phyloP scores from a whole-genome alignment of 371 early-diverging fungal genomes.

The Mortierella sp. region DNA sequence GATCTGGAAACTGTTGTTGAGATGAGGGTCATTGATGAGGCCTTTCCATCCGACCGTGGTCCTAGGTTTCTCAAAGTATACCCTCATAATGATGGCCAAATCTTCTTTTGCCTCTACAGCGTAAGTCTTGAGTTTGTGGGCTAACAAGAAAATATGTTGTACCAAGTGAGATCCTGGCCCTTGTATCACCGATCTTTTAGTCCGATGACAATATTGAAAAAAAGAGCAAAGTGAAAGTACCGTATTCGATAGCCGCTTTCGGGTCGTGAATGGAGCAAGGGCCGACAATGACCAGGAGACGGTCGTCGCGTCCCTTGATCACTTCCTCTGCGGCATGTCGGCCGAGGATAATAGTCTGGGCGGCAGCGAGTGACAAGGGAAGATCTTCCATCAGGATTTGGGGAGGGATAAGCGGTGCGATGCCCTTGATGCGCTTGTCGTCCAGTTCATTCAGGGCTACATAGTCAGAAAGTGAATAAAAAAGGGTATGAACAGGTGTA shows the following conservation, averaged over 20 bases:
- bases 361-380: conserved; percentile 68
- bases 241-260: conserved; percentile 87
- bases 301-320: conserved; percentile 84
- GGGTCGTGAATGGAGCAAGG: conserved; percentile 96
- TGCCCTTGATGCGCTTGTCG: conserved; percentile 89
- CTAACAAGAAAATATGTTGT: conserved; percentile 41
- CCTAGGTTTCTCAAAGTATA: conserved; percentile 96
- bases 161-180: no score
- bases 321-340: conserved; percentile 76
- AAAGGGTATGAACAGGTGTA: not conserved
- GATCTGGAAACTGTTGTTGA: conserved; percentile 88
- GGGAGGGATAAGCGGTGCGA: conserved; percentile 94
- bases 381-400: conserved; percentile 94
- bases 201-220: not conserved
- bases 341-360: conserved; percentile 62
- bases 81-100: conserved; percentile 88
- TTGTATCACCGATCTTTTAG: no score
- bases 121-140: conserved; percentile 67
- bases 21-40: conserved; percentile 89
- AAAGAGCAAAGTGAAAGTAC: conserved; percentile 50
- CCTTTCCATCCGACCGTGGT: conserved; percentile 97
- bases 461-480: not conserved
- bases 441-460: conserved; percentile 91
- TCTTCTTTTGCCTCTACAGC: conserved; percentile 69
- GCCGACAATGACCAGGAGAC: conserved; percentile 89